phyloP scores from a whole-genome alignment of 1,139 yeast species.

The Sugiyamaella grinbergsii region DNA sequence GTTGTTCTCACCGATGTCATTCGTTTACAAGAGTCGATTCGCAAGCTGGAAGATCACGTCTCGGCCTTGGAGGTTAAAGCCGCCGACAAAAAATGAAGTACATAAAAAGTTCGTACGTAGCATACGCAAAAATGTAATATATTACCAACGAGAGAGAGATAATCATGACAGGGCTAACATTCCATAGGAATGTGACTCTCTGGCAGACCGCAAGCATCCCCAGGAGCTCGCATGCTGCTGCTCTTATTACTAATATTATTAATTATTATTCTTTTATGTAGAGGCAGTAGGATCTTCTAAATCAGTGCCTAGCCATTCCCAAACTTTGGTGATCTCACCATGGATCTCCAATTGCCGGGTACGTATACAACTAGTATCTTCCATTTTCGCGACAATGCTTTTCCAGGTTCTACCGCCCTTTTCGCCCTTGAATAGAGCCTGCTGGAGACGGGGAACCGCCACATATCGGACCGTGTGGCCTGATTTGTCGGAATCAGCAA shows the following conservation, averaged over 20 bases:
- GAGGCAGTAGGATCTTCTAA: too few species aligned
- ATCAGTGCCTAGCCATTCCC: constrained; percentile 74
- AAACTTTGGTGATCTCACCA: constrained; percentile 85
- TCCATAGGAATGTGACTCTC: too few species aligned
- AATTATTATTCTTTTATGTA: too few species aligned
- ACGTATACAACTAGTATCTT: constrained; percentile 64
- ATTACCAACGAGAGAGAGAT: too few species aligned
- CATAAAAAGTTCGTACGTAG: not conserved
- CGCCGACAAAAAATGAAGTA: constrained; percentile 8
- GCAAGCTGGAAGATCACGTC: constrained; percentile 59
- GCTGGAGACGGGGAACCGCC: constrained; percentile 78
- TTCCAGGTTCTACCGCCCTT: constrained; percentile 63
- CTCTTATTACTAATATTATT: constrained; percentile 3
- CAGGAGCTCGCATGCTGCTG: not conserved
- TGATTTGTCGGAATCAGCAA: constrained; percentile 40
- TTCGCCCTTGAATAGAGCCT: constrained; percentile 56
- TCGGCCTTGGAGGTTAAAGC: constrained; percentile 38
- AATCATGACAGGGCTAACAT: too few species aligned
- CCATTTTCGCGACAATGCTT: constrained; percentile 59
- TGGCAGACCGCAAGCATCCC: too few species aligned
- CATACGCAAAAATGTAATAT: not conserved
- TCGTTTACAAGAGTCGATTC: constrained; percentile 66
- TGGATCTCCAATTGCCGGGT: constrained; percentile 66
- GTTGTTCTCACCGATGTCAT: constrained; percentile 76
- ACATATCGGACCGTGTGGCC: constrained; percentile 52